Percentiles rank a stretch among this genome's conserved stretches.
Conservation (phyloP, 192 early-diverging fungal species). For the Lobosporangium transversale region DNA sequence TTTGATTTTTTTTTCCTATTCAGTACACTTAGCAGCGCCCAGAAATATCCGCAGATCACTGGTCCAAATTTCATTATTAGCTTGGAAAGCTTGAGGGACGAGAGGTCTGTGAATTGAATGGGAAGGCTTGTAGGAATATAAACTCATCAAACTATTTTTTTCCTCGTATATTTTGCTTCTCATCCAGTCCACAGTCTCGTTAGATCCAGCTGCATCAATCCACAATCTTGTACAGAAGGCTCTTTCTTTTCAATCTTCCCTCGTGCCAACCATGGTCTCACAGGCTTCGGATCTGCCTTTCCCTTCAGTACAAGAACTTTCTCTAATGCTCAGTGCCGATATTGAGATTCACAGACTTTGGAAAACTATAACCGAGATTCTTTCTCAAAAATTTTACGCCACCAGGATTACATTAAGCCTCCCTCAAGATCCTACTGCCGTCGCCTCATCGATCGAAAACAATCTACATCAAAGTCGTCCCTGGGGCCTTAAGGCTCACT, state of each 20-base stretch:
- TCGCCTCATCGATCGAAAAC: slow-evolving; percentile 23
- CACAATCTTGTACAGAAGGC: too few species aligned
- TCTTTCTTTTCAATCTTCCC: neutral
- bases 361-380: slow-evolving; percentile 48
- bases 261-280: slow-evolving; percentile 14
- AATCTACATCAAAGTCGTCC: slow-evolving; percentile 18
- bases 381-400: slow-evolving; percentile 42
- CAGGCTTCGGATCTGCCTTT: slow-evolving; percentile 16
- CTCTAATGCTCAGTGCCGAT: slow-evolving; percentile 38
- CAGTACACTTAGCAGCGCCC: neutral
- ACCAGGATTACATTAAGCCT: slow-evolving; percentile 40
- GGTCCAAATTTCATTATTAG: neutral
- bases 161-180: too few species aligned
- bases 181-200: neutral
- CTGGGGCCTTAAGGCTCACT: slow-evolving; percentile 42
- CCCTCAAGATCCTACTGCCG: slow-evolving; percentile 31
- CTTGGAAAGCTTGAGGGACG: too few species aligned
- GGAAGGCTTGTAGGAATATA: too few species aligned
- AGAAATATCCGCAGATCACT: neutral
- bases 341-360: slow-evolving; percentile 41
- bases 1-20: neutral
- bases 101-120: too few species aligned
- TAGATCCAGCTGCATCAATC: too few species aligned
- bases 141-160: too few species aligned
- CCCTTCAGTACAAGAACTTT: slow-evolving; percentile 42